Base-by-base conservation (phyloP, 495 filamentous ascomycete genomes). In the Astrothelium macrocarpum region DNA sequence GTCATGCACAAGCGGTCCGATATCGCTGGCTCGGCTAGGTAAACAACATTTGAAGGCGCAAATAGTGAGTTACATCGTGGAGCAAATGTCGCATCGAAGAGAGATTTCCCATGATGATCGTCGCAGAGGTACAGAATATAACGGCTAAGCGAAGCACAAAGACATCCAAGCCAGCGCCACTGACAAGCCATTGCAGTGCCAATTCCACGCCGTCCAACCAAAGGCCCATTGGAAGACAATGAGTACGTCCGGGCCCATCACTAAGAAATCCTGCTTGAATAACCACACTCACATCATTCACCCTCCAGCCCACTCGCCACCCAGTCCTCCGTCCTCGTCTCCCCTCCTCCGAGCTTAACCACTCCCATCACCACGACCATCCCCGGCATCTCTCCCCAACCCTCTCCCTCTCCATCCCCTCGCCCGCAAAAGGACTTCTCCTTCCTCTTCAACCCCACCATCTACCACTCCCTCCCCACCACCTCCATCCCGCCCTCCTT, bases 381-480 rank as follows among this genome's bases (percentile, higher is more conserved):
- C 29, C 45, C 39, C 59, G 65, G 59, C 25, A 64, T 59, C 53
- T 61, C 61, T 34, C n/a, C 28, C 20, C 64, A 60, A 62, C 46
- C 64, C 20, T 66, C 65, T 53, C 60, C 62, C 63, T 59, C 64
- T 62, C 34, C 65, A 31, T 59, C 34, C 65, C 68, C 14, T n/a
- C 43, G 18, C 56, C 45, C 29, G 59, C 58, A 10, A 65, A 36
- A 32, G 70, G 89, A 95, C 75, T 87, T 94, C 68, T 84, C 82
- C 56, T 93, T 85, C 74, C 84, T 96, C 63, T 81, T 91, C 23
- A 81, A 85, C 36, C 89, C 90, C 1, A 83, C 87, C 65, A 85
- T 89, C 66, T 97, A 88, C 79, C 93, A 94, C 75, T 84, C 86
- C 1, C 80, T 95, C 32, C 83, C 86, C 1, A 81, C 85, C 0